These are phyloP conservation scores for Botrytis byssoidea DNA, from an alignment of 2,329 filamentous ascomycete genomes.

Conservation along the genomic window DNA sequence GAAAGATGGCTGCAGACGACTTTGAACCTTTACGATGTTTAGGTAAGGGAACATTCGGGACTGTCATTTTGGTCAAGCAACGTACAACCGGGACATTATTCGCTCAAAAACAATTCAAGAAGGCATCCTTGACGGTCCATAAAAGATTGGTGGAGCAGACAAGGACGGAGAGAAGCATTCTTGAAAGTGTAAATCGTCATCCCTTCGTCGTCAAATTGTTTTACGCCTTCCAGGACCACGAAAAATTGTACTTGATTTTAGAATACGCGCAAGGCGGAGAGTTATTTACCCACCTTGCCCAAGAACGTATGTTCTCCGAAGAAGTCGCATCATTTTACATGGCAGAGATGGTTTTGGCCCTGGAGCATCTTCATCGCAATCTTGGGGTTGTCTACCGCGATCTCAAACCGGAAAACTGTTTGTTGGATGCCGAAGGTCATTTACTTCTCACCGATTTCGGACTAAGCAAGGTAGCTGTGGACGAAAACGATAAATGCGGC, in stretches of 20 bases:
- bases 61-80: slow-evolving; percentile 91
- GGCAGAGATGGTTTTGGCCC: slow-evolving; percentile 93
- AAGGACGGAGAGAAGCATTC: slow-evolving; percentile 90
- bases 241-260: slow-evolving; percentile 95
- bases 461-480: slow-evolving; percentile 87
- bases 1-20: slow-evolving; percentile 89
- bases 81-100: slow-evolving; percentile 82
- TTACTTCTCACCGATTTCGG: slow-evolving; percentile 95
- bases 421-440: slow-evolving; percentile 87
- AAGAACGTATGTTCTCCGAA: slow-evolving; percentile 94
- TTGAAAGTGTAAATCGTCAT: slow-evolving; percentile 94
- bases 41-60: slow-evolving; percentile 94
- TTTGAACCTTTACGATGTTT: slow-evolving; percentile 90
- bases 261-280: slow-evolving; percentile 98
- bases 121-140: slow-evolving; percentile 91
- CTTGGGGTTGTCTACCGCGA: slow-evolving; percentile 96
- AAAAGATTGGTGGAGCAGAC: slow-evolving; percentile 97
- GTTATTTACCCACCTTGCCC: slow-evolving; percentile 89
- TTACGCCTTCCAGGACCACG: slow-evolving; percentile 97
- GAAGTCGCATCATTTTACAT: slow-evolving; percentile 93
- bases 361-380: slow-evolving; percentile 88
- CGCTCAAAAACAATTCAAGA: slow-evolving; percentile 98
- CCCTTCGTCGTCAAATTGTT: slow-evolving; percentile 98
- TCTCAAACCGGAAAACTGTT: slow-evolving; percentile 95
- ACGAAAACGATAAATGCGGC: slow-evolving; percentile 69